phyloP scores from a whole-genome alignment of 768 basidiomycete species.

The Obba rivulosa region DNA sequence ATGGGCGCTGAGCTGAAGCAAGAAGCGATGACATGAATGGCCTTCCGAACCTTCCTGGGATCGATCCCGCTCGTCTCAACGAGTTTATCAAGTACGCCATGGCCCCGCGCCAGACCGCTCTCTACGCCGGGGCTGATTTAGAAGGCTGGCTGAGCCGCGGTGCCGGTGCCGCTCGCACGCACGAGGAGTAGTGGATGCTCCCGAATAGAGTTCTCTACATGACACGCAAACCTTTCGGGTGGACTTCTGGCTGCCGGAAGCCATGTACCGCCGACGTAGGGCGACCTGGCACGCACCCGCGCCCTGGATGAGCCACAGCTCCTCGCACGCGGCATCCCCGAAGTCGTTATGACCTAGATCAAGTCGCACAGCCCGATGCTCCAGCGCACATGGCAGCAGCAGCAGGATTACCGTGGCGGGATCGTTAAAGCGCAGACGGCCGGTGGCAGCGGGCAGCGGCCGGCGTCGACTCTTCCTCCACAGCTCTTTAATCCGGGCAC shows the following conservation, averaged over 20 bases:
- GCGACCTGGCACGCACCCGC: too few relatives aligned
- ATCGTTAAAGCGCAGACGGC: conserved; percentile 1
- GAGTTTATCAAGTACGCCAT: conserved; percentile 45
- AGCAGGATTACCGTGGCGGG: conserved; percentile 7
- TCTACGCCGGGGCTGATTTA: too few relatives aligned
- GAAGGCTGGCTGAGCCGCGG: too few relatives aligned
- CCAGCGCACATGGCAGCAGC: conserved; percentile 12
- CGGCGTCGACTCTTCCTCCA: not conserved
- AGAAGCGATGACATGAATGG: not conserved
- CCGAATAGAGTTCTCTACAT: too few relatives aligned
- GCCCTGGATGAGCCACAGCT: conserved; percentile 29
- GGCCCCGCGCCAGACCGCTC: conserved; percentile 29
- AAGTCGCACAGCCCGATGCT: conserved; percentile 44
- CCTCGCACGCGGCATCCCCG: conserved; percentile 42
- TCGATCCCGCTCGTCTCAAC: conserved; percentile 34
- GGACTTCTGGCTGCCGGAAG: too few relatives aligned
- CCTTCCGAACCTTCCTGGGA: conserved; percentile 1
- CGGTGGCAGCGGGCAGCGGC: not conserved
- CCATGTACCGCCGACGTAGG: too few relatives aligned
- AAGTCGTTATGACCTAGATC: conserved; percentile 48
- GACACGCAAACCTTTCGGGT: too few relatives aligned
- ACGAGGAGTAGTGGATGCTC: too few relatives aligned
- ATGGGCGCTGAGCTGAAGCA: not conserved
- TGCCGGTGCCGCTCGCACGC: too few relatives aligned
- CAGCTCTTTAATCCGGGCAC: not conserved